phyloP scores from a whole-genome alignment of 1,284 basidiomycete genomes.

The Boletus mariae region DNA sequence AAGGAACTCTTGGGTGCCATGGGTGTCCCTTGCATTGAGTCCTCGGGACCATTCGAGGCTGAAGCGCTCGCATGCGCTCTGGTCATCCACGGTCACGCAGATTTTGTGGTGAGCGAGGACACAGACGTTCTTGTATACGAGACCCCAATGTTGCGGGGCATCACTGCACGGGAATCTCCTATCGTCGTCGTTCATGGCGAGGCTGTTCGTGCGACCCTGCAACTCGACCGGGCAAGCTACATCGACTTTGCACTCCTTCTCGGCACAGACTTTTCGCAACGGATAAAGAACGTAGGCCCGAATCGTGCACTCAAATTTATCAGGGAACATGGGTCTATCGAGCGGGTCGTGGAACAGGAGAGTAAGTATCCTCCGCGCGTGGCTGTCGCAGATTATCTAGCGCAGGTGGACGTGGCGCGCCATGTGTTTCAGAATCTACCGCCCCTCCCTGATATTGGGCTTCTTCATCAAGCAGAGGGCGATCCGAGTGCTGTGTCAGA shows the following conservation, averaged over 20 bases:
- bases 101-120: constrained; percentile 87
- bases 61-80: constrained; percentile 79
- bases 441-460: constrained; percentile 44
- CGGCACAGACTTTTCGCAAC: constrained; percentile 84
- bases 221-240: constrained; percentile 54
- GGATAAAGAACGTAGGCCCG: constrained; percentile 79
- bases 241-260: constrained; percentile 82
- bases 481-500: constrained; percentile 42
- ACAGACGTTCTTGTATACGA: constrained; percentile 79
- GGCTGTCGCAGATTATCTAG: constrained; percentile 49
- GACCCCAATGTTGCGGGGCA: constrained; percentile 73
- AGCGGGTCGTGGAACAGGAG: constrained; percentile 60
- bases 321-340: constrained; percentile 66
- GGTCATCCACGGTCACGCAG: constrained; percentile 67
- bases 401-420: constrained; percentile 57
- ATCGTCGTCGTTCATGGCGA: constrained; percentile 62
- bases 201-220: constrained; percentile 56
- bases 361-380: constrained; percentile 48
- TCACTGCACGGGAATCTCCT: constrained; percentile 56
- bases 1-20: constrained; percentile 65
- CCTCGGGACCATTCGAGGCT: constrained; percentile 69
- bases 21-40: constrained; percentile 73
- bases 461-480: constrained; percentile 35
- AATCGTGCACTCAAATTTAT: constrained; percentile 71
- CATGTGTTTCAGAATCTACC: constrained; percentile 62